These are phyloP conservation scores for Penicillium waksmanii DNA, from an alignment of 495 filamentous ascomycete genomes.

Conservation along the genomic window DNA sequence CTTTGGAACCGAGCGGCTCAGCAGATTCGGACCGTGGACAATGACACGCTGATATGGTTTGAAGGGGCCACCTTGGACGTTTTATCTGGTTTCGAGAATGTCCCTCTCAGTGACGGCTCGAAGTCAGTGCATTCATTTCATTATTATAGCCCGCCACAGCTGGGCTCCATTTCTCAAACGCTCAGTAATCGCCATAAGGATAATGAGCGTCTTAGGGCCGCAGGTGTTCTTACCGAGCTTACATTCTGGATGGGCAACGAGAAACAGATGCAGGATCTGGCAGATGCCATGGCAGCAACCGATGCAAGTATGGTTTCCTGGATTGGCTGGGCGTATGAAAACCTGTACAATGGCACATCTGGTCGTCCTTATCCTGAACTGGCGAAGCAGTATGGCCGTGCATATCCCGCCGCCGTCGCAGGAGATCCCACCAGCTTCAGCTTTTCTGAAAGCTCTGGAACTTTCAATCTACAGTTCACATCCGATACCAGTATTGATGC, in stretches of 20 bases:
- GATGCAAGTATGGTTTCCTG: conserved; percentile 26
- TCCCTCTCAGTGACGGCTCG: conserved; percentile 24
- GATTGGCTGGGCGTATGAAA: conserved; percentile 26
- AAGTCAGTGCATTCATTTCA: conserved; percentile 26
- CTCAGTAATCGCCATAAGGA: conserved; percentile 22
- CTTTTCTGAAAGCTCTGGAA: conserved; percentile 16
- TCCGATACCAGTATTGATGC: conserved; percentile 19
- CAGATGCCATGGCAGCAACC: conserved; percentile 24
- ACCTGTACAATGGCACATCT: conserved; percentile 20
- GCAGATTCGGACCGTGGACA: conserved; percentile 21
- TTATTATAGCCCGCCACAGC: conserved; percentile 22
- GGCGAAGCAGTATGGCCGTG: conserved; percentile 21
- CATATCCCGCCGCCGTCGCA: conserved; percentile 20
- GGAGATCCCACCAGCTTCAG: conserved; percentile 19
- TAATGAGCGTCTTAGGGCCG: conserved; percentile 14
- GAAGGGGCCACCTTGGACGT: conserved; percentile 24
- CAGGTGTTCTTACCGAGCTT: conserved; percentile 16
- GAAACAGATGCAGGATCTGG: conserved; percentile 21
- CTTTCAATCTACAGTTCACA: conserved; percentile 18
- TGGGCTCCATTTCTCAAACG: conserved; percentile 20
- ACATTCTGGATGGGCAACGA: conserved; percentile 25
- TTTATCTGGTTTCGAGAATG: conserved; percentile 23
- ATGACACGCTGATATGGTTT: conserved; percentile 22
- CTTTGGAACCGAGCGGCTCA: conserved; percentile 18
- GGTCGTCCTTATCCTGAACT: conserved; percentile 19